Base-by-base conservation (phyloP, 257 asterid genomes). In the Scutellaria baicalensis region DNA sequence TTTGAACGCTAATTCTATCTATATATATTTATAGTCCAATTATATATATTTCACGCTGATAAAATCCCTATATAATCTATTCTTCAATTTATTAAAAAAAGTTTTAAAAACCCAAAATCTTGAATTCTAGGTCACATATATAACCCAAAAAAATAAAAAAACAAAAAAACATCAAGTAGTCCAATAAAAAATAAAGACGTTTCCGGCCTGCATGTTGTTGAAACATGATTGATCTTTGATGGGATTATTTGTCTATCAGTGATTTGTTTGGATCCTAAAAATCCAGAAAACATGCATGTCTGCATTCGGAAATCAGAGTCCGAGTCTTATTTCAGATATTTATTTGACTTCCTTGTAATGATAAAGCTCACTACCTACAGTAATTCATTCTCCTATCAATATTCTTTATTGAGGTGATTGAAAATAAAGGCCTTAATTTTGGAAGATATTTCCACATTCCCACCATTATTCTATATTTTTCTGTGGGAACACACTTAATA, bases 261-360 rank as follows among this genome's bases (percentile, higher is more conserved):
- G 54, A 48, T 59, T 48, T 65, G 57, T 57, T 55, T 55, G 9
- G 4, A 6, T 56, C 51, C 36, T 64, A 12, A 64, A 56, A 17
- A 33, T 50, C 64, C 64, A 56, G 60, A 48, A 23, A 71, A 21
- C 35, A 40, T 3, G 27, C 11, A 52, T 48, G 58, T 74, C 40
- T 50, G 21, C 68, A 70, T 47, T 21, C 14, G 69, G 54, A 58
- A 36, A 72, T 61, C 23, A 6, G 27, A 61, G 78, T 68, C 75
- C 71, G 61, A 62, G 45, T 52, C 42, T 47, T 56, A 43, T 18
- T 76, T 77, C 66, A 66, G 45, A 68, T 68, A n/a, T n/a, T n/a
- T 21, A 56, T 72, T 78, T 78, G 78, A 73, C 82, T 67, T 54
- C 50, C 36, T 5, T 64, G 72, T 69, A 56, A 63, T 64, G 59